Evolutionary conservation across 179 eudicot genomes (phyloP).

Genomic region (Patellifolia procumbens): DNA sequence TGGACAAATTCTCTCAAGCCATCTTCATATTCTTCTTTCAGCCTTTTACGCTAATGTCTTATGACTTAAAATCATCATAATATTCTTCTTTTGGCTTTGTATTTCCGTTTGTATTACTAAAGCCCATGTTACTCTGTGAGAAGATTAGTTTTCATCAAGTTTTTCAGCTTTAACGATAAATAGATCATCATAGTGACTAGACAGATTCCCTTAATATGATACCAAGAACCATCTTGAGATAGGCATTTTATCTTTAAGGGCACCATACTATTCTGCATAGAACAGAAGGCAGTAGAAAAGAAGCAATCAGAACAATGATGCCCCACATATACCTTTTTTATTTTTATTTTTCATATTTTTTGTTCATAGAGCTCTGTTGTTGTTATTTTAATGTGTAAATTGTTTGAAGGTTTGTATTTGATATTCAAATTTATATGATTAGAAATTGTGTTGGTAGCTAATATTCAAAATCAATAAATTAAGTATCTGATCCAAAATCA

Average conservation of each 20-base stretch:
- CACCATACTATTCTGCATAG: slow-evolving; percentile 24
- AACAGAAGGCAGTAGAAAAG: slow-evolving; percentile 5
- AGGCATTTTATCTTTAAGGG: slow-evolving; percentile 15
- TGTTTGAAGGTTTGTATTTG: too few relatives aligned
- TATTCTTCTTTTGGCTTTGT: slow-evolving; percentile 63
- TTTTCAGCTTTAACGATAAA: slow-evolving; percentile 58
- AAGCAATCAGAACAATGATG: not conserved
- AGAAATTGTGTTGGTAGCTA: too few relatives aligned
- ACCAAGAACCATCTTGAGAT: slow-evolving; percentile 32
- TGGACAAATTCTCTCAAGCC: too few relatives aligned
- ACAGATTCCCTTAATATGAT: slow-evolving; percentile 41
- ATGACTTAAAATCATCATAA: slow-evolving; percentile 29
- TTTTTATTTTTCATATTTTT: too few relatives aligned
- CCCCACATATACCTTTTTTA: too few relatives aligned
- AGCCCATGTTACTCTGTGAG: slow-evolving; percentile 23
- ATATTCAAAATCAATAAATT: too few relatives aligned
- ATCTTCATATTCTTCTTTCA: slow-evolving; percentile 67
- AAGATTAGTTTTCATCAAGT: slow-evolving; percentile 23
- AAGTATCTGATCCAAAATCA: too few relatives aligned
- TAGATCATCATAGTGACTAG: slow-evolving; percentile 32
- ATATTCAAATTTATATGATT: too few relatives aligned
- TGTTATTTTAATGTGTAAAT: too few relatives aligned
- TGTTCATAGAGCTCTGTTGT: too few relatives aligned
- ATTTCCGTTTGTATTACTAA: slow-evolving; percentile 32
- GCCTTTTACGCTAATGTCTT: slow-evolving; percentile 45